phyloP scores from a whole-genome alignment of 2,329 filamentous ascomycete genomes.

The Fusarium oligoseptatum region DNA sequence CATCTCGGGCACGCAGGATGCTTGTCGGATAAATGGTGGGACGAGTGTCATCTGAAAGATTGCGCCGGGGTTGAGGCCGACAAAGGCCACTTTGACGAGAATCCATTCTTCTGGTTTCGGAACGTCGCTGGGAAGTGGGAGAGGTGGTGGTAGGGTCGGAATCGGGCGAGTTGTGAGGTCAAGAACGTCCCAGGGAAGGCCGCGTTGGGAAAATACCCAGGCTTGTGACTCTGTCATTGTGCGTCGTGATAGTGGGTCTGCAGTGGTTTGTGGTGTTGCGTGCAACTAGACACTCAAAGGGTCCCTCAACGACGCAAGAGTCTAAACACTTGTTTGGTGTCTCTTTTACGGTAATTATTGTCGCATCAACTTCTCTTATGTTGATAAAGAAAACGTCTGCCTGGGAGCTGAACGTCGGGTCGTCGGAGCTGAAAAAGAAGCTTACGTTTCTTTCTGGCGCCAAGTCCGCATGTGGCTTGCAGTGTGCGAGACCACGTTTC shows the following conservation, averaged over 20 bases:
- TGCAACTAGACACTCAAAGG: background rate
- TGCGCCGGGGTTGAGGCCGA: conserved; percentile 61
- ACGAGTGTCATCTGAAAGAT: conserved; percentile 57
- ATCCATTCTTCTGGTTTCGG: conserved; percentile 53
- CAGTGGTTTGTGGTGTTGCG: background rate
- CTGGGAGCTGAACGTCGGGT: background rate
- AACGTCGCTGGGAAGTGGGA: conserved; percentile 46
- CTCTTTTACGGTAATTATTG: background rate
- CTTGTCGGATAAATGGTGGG: conserved; percentile 54
- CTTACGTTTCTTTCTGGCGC: background rate
- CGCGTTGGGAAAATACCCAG: conserved; percentile 49
- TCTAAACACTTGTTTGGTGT: background rate
- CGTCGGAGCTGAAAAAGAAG: conserved; percentile 11
- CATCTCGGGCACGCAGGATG: conserved; percentile 56
- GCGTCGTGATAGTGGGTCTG: background rate
- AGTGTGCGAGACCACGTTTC: conserved; percentile 8
- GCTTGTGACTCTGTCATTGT: conserved; percentile 38
- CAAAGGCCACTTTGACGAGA: conserved; percentile 57
- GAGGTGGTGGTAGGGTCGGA: conserved; percentile 45
- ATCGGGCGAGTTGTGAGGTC: conserved; percentile 39
- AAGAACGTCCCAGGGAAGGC: conserved; percentile 45
- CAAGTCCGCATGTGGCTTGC: conserved; percentile 7
- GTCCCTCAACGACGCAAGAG: background rate
- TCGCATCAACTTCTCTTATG: background rate
- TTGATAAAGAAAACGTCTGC: background rate